Conservation (phyloP, 1,284 basidiomycete species). For the Puccinia hordei region DNA sequence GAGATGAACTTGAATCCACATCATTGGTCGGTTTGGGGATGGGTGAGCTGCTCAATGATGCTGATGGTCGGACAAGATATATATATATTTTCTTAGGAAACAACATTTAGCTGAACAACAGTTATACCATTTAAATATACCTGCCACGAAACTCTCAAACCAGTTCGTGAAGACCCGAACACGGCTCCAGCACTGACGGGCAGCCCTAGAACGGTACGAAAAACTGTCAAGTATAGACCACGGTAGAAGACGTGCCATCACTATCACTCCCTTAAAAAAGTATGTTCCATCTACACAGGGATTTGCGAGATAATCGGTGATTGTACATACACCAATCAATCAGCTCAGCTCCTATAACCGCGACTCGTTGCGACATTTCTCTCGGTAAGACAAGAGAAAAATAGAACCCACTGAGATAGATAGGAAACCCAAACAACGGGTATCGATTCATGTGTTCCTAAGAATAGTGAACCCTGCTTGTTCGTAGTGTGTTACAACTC, state of each 20-base stretch:
- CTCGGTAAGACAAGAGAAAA: background rate
- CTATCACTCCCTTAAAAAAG: background rate
- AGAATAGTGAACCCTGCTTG: background rate
- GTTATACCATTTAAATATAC: background rate
- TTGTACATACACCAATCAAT: background rate
- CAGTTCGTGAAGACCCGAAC: background rate
- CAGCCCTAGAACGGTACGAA: background rate
- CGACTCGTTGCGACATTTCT: background rate
- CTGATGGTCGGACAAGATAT: background rate
- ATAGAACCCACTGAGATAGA: background rate
- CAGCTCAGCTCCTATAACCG: background rate
- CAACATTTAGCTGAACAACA: background rate
- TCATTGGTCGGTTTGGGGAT: background rate
- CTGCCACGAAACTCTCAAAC: background rate
- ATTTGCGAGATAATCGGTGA: background rate
- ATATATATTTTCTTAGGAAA: background rate
- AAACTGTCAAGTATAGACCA: background rate
- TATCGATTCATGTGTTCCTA: background rate
- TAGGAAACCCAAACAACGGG: no score
- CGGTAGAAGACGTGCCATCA: background rate
- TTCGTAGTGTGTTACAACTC: background rate
- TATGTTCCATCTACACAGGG: background rate
- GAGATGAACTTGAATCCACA: background rate
- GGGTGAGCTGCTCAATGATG: background rate
- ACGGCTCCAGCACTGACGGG: background rate